Percentiles rank a stretch among this genome's conserved stretches.
Evolutionary conservation across 106 monocot genomes (phyloP).

Genomic region (Allium cepa): DNA sequence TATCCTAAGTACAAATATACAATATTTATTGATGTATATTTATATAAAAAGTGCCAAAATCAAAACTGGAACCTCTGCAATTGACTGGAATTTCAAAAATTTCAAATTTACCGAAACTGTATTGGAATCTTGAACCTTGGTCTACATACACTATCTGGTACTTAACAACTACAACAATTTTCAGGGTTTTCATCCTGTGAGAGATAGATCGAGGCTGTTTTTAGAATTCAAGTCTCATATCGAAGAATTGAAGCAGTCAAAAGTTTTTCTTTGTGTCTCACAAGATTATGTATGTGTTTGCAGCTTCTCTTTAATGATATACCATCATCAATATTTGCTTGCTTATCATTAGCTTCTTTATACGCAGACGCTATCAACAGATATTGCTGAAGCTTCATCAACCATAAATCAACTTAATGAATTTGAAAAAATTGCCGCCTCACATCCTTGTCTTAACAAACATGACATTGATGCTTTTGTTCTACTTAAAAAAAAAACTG

Average conservation of each 20-base stretch:
- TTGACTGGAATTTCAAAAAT: too few relatives aligned
- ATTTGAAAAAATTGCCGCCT: constrained; percentile 16
- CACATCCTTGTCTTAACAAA: constrained; percentile 21
- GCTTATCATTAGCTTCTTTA: constrained; percentile 1
- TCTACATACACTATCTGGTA: too few relatives aligned
- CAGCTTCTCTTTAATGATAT: neutral
- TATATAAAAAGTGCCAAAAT: too few relatives aligned
- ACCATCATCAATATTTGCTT: neutral
- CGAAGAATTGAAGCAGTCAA: constrained; percentile 30
- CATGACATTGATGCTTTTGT: constrained; percentile 41
- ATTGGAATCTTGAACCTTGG: too few relatives aligned
- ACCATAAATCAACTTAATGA: constrained; percentile 33
- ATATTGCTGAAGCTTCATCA: constrained; percentile 50
- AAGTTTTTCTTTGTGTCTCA: constrained; percentile 26
- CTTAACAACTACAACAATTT: neutral
- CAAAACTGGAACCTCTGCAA: too few relatives aligned
- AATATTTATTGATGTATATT: too few relatives aligned
- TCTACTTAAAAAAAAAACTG: constrained; percentile 30
- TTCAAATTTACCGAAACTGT: too few relatives aligned
- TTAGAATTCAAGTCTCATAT: constrained; percentile 43
- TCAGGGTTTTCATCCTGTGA: constrained; percentile 85
- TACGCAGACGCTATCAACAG: constrained; percentile 45
- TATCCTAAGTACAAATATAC: too few relatives aligned
- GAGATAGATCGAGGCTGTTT: constrained; percentile 57
- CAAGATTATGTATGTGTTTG: constrained; percentile 32